A percentile compares a stretch with the other conserved stretches of the same genome.
phyloP scores from a whole-genome alignment of 805 yeast species.

The Torulaspora microellipsoides region DNA sequence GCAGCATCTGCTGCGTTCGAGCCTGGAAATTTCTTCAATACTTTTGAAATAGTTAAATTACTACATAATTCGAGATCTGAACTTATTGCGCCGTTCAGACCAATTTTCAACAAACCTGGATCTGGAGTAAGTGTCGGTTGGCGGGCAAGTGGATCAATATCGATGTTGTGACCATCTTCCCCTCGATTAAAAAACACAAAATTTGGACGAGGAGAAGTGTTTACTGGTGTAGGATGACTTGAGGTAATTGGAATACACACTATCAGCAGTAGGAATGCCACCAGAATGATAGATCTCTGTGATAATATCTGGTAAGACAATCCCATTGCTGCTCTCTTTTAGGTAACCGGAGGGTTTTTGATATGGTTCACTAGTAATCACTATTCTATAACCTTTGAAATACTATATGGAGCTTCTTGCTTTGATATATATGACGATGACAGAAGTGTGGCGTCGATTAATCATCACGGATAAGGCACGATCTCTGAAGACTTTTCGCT shows the following conservation, averaged over 20 bases:
- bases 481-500: no score
- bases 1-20: slow-evolving; percentile 96
- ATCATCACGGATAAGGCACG: no score
- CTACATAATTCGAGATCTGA: slow-evolving; percentile 38
- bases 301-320: no score
- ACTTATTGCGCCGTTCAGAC: slow-evolving; percentile 33
- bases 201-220: background rate
- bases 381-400: no score
- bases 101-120: slow-evolving; percentile 19
- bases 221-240: background rate
- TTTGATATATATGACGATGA: no score
- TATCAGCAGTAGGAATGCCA: background rate
- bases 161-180: slow-evolving; percentile 35
- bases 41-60: slow-evolving; percentile 23
- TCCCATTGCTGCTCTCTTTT: no score
- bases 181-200: slow-evolving; percentile 65
- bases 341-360: no score
- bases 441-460: no score
- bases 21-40: slow-evolving; percentile 29
- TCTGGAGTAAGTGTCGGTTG: slow-evolving; percentile 37
- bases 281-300: no score
- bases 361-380: no score
- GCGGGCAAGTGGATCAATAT: slow-evolving; percentile 36
- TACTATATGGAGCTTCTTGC: no score
- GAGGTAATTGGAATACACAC: background rate